Percentiles rank a stretch among this genome's conserved stretches.
Evolutionary conservation across 805 yeast species (phyloP).

Genomic region (Lachancea kluyveri): DNA sequence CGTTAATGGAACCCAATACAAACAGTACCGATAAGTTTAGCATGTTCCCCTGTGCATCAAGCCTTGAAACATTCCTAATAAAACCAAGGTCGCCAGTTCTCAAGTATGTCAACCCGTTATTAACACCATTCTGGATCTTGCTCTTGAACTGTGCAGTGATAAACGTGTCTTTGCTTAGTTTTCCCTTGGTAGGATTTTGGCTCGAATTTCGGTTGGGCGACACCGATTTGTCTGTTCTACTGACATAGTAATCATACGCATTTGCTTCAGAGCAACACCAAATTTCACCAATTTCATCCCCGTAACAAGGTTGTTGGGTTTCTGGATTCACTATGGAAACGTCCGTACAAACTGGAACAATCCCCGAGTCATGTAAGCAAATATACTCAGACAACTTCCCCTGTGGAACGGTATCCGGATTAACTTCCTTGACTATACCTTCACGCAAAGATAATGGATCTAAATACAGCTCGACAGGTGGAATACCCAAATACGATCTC

Average conservation of each 20-base stretch:
- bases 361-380: constrained; percentile 87
- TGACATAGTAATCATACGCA: constrained; percentile 52
- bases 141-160: constrained; percentile 54
- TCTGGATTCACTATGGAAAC: constrained; percentile 95
- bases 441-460: constrained; percentile 88
- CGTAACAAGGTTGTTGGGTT: constrained; percentile 66
- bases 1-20: constrained; percentile 76
- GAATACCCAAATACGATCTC: constrained; percentile 81
- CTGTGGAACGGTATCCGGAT: constrained; percentile 36
- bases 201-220: not conserved
- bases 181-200: constrained; percentile 12
- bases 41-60: constrained; percentile 34
- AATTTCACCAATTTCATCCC: constrained; percentile 94
- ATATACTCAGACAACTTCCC: constrained; percentile 38
- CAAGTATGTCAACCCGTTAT: constrained; percentile 57
- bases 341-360: constrained; percentile 92
- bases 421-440: constrained; percentile 75
- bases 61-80: constrained; percentile 60
- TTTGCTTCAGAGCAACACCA: constrained; percentile 94
- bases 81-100: constrained; percentile 96
- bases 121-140: constrained; percentile 52
- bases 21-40: constrained; percentile 66
- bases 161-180: constrained; percentile 46
- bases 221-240: constrained; percentile 15
- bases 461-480: constrained; percentile 79